These are phyloP conservation scores for Alternaria sp. DNA, from an alignment of 2,329 filamentous ascomycete species.

Conservation along the genomic window DNA sequence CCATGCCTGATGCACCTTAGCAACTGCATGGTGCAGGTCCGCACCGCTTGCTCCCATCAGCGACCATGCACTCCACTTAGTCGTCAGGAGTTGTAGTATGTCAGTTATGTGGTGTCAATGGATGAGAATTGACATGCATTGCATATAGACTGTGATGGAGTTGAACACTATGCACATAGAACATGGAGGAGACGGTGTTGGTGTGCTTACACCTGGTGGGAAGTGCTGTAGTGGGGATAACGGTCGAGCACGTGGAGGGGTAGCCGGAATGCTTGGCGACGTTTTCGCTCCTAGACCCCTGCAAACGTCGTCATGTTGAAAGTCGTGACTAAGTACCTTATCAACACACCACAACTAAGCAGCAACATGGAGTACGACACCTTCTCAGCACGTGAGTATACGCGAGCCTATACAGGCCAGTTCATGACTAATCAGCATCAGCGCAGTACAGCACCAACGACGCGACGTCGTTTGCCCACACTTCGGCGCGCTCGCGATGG, in stretches of 20 bases:
- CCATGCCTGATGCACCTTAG: neutral
- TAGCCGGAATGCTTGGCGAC: neutral
- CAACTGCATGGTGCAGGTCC: neutral
- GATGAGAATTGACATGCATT: no score
- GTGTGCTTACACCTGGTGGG: neutral
- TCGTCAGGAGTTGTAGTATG: neutral
- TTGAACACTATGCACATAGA: no score
- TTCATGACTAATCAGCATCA: conserved; percentile 46
- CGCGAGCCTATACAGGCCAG: fast-evolving
- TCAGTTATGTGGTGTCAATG: fast-evolving
- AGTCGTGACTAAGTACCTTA: neutral
- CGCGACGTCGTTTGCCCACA: conserved; percentile 82
- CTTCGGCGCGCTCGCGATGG: conserved; percentile 87
- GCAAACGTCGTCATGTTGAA: neutral
- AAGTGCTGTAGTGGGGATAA: neutral
- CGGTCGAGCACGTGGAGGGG: neutral
- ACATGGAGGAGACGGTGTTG: no score
- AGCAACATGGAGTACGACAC: conserved; percentile 30
- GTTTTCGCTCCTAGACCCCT: neutral
- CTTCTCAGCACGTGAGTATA: conserved; percentile 22
- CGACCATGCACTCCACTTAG: neutral
- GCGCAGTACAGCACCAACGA: conserved; percentile 81
- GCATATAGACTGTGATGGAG: no score
- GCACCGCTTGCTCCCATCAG: neutral
- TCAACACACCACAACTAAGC: neutral